phyloP scores from a whole-genome alignment of 2,329 filamentous ascomycete species.

The Aureobasidium sp. region DNA sequence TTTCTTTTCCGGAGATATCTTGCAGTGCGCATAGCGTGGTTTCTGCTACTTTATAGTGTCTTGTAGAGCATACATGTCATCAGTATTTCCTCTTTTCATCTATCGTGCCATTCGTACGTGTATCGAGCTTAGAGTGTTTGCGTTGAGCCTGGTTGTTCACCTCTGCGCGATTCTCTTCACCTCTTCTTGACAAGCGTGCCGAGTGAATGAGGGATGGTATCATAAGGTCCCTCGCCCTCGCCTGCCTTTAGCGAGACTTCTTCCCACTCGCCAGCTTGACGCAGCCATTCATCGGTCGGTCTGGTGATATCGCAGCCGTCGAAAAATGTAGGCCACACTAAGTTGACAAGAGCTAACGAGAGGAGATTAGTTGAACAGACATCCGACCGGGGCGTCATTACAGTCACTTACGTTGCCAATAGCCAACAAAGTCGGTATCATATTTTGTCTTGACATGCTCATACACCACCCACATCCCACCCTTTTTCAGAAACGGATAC shows the following conservation, averaged over 20 bases:
- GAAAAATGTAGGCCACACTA: constrained; percentile 31
- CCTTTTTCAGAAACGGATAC: constrained; percentile 53
- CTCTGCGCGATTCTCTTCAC: background rate
- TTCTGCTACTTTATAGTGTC: background rate
- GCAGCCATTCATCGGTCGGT: constrained; percentile 32
- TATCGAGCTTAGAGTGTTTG: no score
- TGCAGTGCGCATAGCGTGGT: constrained; percentile 19
- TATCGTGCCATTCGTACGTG: background rate
- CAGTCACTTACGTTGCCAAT: constrained; percentile 33
- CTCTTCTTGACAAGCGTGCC: constrained; percentile 28
- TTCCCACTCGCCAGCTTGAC: constrained; percentile 30
- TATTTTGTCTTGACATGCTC: constrained; percentile 49
- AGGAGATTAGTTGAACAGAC: background rate
- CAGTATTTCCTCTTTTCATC: background rate
- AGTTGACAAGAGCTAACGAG: constrained; percentile 25
- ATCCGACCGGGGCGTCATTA: no score
- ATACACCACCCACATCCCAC: constrained; percentile 56
- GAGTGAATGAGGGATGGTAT: constrained; percentile 30
- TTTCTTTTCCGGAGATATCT: constrained; percentile 12
- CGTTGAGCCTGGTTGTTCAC: background rate
- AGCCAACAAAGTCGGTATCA: constrained; percentile 26
- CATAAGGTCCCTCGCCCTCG: constrained; percentile 29
- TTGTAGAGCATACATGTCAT: constrained; percentile 15
- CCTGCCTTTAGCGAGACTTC: constrained; percentile 27
- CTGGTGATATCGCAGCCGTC: constrained; percentile 30